A percentile compares a stretch with the other conserved stretches of the same genome.
phyloP scores from a whole-genome alignment of 2,329 filamentous ascomycete species.

The Trichoderma simmonsii region DNA sequence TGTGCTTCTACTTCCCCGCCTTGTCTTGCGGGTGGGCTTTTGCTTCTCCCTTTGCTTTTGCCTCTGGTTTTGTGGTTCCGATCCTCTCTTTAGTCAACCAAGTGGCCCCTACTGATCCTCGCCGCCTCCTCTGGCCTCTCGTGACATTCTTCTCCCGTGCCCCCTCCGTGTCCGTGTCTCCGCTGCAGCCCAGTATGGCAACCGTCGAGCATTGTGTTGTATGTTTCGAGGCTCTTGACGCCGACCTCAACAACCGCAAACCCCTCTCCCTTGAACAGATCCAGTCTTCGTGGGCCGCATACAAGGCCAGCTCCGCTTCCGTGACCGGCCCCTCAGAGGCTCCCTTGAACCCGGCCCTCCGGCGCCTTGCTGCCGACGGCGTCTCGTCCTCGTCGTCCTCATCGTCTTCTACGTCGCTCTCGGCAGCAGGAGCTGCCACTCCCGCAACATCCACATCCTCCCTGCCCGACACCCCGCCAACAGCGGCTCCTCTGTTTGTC shows the following conservation, averaged over 20 bases:
- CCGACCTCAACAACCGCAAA: constrained; percentile 68
- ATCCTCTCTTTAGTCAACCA: neutral
- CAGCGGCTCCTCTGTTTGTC: constrained; percentile 77
- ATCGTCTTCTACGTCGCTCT: constrained; percentile 37
- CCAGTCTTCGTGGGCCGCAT: constrained; percentile 60
- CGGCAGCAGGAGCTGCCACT: constrained; percentile 43
- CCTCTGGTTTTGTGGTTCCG: neutral
- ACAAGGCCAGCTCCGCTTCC: constrained; percentile 22
- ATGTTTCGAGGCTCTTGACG: constrained; percentile 84
- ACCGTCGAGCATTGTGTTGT: constrained; percentile 81
- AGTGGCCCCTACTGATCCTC: neutral
- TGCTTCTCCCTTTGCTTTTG: neutral
- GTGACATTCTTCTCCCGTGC: neutral
- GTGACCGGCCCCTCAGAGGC: constrained; percentile 11
- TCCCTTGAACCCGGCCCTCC: constrained; percentile 40
- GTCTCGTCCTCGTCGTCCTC: constrained; percentile 35
- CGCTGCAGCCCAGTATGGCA: constrained; percentile 60
- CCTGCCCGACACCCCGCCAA: constrained; percentile 34
- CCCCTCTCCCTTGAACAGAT: constrained; percentile 66
- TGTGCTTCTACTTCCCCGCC: neutral
- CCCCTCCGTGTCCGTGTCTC: neutral
- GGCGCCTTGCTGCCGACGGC: constrained; percentile 37
- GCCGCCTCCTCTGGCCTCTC: neutral
- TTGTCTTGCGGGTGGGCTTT: constrained; percentile 2
- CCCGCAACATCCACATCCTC: constrained; percentile 45